Evolutionary conservation across 1,284 basidiomycete species (phyloP).

Genomic region (Cutaneotrichosporon mucoides): DNA sequence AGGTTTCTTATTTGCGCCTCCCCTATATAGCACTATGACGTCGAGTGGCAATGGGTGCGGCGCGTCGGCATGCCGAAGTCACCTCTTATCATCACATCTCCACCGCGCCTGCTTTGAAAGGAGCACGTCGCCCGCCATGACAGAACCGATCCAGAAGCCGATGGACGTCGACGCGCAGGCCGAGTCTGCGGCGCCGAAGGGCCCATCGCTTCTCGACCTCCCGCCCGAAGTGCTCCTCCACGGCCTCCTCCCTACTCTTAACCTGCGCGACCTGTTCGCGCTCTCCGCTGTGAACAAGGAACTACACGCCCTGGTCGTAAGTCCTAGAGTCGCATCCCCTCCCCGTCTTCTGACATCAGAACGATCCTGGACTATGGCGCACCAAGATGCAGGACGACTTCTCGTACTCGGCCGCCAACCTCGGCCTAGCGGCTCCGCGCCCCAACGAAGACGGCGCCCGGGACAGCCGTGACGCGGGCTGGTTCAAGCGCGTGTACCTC

Average conservation of each 20-base stretch:
- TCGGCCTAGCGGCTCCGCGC: constrained; percentile 19
- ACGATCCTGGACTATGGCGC: constrained; percentile 78
- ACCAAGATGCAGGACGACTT: constrained; percentile 66
- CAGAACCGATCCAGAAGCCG: too few relatives aligned
- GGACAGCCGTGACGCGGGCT: constrained; percentile 38
- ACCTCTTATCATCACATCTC: too few relatives aligned
- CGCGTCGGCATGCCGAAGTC: too few relatives aligned
- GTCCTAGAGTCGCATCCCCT: constrained; percentile 5
- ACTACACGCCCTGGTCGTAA: constrained; percentile 28
- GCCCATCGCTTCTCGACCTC: constrained; percentile 17
- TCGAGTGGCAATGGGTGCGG: too few relatives aligned
- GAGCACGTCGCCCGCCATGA: too few relatives aligned
- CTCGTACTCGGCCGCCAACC: constrained; percentile 60
- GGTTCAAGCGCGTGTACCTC: constrained; percentile 74
- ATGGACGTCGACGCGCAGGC: too few relatives aligned
- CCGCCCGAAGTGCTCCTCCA: constrained; percentile 66
- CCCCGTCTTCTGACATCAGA: constrained; percentile 21
- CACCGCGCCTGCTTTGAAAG: too few relatives aligned
- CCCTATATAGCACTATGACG: too few relatives aligned
- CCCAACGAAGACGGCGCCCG: not conserved
- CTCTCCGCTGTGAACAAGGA: constrained; percentile 48
- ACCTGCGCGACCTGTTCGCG: constrained; percentile 58
- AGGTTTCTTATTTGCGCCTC: too few relatives aligned
- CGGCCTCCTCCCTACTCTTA: constrained; percentile 61
- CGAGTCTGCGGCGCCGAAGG: not conserved